Base-by-base conservation (phyloP, 768 basidiomycete species). In the Daedaleopsis sinensis region DNA sequence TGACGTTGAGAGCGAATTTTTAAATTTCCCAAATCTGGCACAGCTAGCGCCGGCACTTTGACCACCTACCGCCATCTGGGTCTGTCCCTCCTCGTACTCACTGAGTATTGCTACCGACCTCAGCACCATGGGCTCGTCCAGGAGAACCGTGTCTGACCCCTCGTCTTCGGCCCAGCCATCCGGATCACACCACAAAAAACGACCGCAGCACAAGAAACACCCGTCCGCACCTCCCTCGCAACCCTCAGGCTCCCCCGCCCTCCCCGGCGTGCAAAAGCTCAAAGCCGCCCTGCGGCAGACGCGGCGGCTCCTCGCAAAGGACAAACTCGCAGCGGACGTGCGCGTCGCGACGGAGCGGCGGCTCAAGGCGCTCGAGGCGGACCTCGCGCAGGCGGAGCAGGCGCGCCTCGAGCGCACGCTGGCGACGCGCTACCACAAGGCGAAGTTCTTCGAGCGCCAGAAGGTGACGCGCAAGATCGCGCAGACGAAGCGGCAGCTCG, bases 361-460 rank as follows among this genome's bases (percentile, higher is more conserved):
- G 59, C 70, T 92, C 43, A 89, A 84, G 68, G 81, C 87, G 0
- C 82, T 97, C 2, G 87, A 96, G 71, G 81, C 76, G 8, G 93
- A 94, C 66, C 79, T 95, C 15, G 81, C 77, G 24, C 80, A 78
- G 57, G 89, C 89, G 0, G 87, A 91, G 73, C 68, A 72, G 23
- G 79, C 82, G 38, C 81, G 81, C 50, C 88, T 88, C 71, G 92
- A 93, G 73, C 84, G 90, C 49, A 77, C 86, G 46, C 79, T 92
- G 67, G 91, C 92, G 0, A 74, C 82, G 43, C 84, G 84, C 63
- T 98, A 98, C 73, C 94, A 95, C 67, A 93, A 87, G 78, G 78
- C 95, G 68, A 96, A 94, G 73, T 98, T 98, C 77, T 97, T 98
- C 64, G 95, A 98, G 73, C 86, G 94, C 48, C 87, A 93, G 76